phyloP scores from a whole-genome alignment of 1,139 yeast species.

The Suhomyces bribrorum region DNA sequence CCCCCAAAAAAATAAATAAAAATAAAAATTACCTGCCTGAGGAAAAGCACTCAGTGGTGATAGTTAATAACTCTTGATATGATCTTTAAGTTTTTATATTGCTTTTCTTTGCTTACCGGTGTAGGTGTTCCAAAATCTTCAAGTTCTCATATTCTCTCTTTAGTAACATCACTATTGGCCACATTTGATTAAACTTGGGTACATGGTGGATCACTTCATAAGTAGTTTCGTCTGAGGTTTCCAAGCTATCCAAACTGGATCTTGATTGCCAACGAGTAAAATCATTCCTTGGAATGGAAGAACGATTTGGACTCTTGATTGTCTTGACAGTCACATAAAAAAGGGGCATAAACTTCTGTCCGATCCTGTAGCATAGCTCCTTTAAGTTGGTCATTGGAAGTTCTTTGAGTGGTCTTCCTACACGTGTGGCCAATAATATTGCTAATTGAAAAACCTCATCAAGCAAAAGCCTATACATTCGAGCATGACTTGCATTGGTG shows the following conservation, averaged over 20 bases:
- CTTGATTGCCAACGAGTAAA: conserved; percentile 1
- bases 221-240: conserved; percentile 1
- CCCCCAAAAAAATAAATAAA: too few relatives aligned
- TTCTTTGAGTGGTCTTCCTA: conserved; percentile 5
- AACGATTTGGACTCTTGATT: not conserved
- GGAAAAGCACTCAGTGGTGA: too few relatives aligned
- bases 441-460: not conserved
- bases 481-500: not conserved
- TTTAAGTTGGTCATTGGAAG: conserved; percentile 26
- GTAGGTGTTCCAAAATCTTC: not conserved
- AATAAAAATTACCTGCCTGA: too few relatives aligned
- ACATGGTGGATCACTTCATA: conserved; percentile 6
- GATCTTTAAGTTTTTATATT: too few relatives aligned
- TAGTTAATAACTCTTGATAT: too few relatives aligned
- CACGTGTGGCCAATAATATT: not conserved
- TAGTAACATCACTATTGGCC: conserved; percentile 26
- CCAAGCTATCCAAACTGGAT: conserved; percentile 1
- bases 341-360: conserved; percentile 20
- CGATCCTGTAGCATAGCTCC: conserved; percentile 22
- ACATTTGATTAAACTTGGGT: conserved; percentile 26
- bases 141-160: conserved; percentile 16
- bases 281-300: not conserved
- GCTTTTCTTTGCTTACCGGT: too few relatives aligned
- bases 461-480: not conserved
- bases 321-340: conserved; percentile 26